These are phyloP conservation scores for Pyrenophora teres DNA, from an alignment of 2,329 filamentous ascomycete species.

Conservation along the genomic window DNA sequence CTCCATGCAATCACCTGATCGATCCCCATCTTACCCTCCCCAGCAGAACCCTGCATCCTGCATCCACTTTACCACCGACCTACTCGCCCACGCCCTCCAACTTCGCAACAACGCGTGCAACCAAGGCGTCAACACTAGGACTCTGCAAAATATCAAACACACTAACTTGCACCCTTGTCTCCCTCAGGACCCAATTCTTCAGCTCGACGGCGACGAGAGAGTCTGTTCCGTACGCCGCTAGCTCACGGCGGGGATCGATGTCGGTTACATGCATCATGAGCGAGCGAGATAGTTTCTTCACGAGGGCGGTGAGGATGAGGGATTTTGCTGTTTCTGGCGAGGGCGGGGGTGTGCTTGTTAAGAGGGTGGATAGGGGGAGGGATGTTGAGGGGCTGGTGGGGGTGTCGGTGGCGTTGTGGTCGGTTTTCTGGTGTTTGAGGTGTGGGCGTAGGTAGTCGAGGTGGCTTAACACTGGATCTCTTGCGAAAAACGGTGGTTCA, in stretches of 20 bases:
- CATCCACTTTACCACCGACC: too few relatives aligned
- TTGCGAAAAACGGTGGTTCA: slow-evolving; percentile 11
- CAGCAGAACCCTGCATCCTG: too few relatives aligned
- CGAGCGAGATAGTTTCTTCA: slow-evolving; percentile 16
- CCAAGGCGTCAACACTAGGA: slow-evolving; percentile 12
- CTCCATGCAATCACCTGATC: too few relatives aligned
- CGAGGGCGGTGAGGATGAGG: slow-evolving; percentile 12
- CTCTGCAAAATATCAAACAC: slow-evolving; percentile 31
- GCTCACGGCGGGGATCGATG: slow-evolving; percentile 12
- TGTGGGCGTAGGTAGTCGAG: slow-evolving; percentile 16
- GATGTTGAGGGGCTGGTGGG: not conserved
- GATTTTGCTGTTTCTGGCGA: not conserved
- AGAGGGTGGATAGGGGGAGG: too few relatives aligned
- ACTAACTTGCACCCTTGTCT: slow-evolving; percentile 16
- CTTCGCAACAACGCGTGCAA: slow-evolving; percentile 9
- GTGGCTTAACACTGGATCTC: slow-evolving; percentile 12
- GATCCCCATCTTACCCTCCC: too few relatives aligned
- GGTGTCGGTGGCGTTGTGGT: not conserved
- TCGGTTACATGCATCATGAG: slow-evolving; percentile 22
- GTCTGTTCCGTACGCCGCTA: slow-evolving; percentile 28
- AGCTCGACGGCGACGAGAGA: slow-evolving; percentile 35
- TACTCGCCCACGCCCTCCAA: not conserved
- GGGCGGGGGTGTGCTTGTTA: too few relatives aligned
- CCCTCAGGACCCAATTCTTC: slow-evolving; percentile 25
- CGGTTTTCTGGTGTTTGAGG: not conserved